Evolutionary conservation across 192 early-diverging fungal genomes (phyloP), one percentile per base, ranked within the genome.

Genomic region (Entomortierella lignicola): DNA sequence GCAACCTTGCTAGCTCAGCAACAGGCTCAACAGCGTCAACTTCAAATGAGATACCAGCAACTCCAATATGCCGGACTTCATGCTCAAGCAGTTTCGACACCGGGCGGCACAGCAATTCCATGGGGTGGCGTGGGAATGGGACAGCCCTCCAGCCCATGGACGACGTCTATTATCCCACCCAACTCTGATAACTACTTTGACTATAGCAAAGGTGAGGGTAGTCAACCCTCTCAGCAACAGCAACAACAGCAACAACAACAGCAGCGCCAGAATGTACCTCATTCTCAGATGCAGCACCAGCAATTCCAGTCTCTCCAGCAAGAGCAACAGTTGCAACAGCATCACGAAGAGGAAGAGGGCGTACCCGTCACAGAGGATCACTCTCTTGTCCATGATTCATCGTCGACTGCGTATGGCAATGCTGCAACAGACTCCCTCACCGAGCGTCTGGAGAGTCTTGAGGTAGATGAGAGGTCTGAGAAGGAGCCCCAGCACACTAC

Each of bases 101-200:
- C 75, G 31, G 75, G 75, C 8, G 75, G 75, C 27, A 65, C 75
- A 2, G 66, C 72, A 18, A 60, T 79, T 31, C 67, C 75, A 4
- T 79, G 75, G 75, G 68, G 68, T 30, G 68, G 67, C 29, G 20
- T 52, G 48, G 61, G 61, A 13, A 64, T 79, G 57, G 74, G 61
- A 13, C 74, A 69, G 42, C 74, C 66, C 20, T 60, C 66, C 2
- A 79, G 75, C 42, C 75, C 75, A 4, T 79, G 75, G 75, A 63
- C 75, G 2, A 54, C 75, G 0, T 70, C 75, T 20, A 79, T 79
- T 31, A 79, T 79, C 51, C 75, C 67, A 23, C 34, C 67, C 11
- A 66, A 25, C 57, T 69, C 75, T 17, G 75, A 79, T 50, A 77
- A 69, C 31, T 79, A 79, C 43, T 70, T 70, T 55, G 75, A 79